Evolutionary conservation across 2,329 filamentous ascomycete genomes (phyloP).

Genomic region (Verticillium longisporum): DNA sequence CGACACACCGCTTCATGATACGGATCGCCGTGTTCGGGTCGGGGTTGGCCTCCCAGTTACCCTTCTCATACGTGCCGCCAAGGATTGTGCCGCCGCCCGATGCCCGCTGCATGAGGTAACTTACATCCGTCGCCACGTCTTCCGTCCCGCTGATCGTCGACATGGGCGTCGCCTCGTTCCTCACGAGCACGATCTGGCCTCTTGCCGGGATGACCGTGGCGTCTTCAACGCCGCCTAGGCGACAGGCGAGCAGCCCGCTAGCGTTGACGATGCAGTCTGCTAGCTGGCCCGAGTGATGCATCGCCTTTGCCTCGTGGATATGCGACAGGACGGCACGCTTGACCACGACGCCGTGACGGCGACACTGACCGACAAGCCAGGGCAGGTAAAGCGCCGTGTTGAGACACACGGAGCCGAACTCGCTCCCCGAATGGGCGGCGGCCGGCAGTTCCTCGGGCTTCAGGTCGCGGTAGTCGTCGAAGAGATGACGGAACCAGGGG

Average conservation of each 20-base stretch:
- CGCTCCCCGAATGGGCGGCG: conserved; percentile 49
- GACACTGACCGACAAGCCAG: conserved; percentile 61
- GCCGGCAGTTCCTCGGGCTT: conserved; percentile 49
- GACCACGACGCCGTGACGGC: conserved; percentile 51
- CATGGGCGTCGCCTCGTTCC: conserved; percentile 72
- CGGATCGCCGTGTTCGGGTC: conserved; percentile 74
- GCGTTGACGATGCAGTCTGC: conserved; percentile 64
- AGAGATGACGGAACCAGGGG: conserved; percentile 68
- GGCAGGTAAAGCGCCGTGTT: conserved; percentile 68
- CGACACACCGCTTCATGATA: conserved; percentile 75
- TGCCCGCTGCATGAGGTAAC: conserved; percentile 79
- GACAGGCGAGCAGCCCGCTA: conserved; percentile 59
- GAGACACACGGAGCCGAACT: conserved; percentile 65
- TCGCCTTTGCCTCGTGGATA: conserved; percentile 49
- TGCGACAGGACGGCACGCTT: conserved; percentile 47
- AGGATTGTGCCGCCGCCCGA: conserved; percentile 75
- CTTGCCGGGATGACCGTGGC: conserved; percentile 55
- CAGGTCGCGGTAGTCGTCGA: conserved; percentile 64
- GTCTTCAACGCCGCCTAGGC: conserved; percentile 62
- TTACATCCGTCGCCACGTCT: conserved; percentile 63
- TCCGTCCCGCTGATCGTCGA: conserved; percentile 63
- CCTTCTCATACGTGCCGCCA: conserved; percentile 77
- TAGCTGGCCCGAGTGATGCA: conserved; percentile 50
- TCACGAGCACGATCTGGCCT: conserved; percentile 71
- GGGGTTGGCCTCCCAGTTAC: conserved; percentile 71